Percentiles rank a stretch among this genome's conserved stretches.
These are phyloP conservation scores for Retiboletus flavoniger DNA, from an alignment of 1,284 basidiomycete genomes.

Conservation along the genomic window DNA sequence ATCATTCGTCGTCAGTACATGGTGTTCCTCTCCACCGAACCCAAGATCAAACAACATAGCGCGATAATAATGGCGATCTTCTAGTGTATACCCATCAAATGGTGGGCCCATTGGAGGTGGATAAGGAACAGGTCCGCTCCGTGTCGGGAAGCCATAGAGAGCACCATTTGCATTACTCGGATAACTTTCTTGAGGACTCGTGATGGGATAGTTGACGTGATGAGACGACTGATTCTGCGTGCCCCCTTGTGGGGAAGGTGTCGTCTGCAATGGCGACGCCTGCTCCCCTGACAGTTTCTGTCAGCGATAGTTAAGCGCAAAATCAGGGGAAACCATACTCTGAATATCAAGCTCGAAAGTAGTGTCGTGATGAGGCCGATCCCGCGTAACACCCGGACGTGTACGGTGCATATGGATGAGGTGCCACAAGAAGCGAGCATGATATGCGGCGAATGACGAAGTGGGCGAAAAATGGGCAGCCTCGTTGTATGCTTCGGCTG, in stretches of 20 bases:
- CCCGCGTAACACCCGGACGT: constrained; percentile 43
- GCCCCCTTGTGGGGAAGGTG: constrained; percentile 26
- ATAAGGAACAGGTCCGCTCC: constrained; percentile 19
- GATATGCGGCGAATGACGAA: constrained; percentile 61
- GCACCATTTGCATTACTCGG: constrained; percentile 13
- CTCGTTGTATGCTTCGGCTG: constrained; percentile 72
- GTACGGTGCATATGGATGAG: constrained; percentile 60
- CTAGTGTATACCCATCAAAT: constrained; percentile 37
- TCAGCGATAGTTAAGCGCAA: constrained; percentile 7
- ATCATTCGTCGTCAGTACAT: constrained; percentile 24
- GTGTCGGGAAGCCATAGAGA: constrained; percentile 18
- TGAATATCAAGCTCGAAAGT: constrained; percentile 52
- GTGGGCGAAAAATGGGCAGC: constrained; percentile 61
- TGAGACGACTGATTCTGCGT: constrained; percentile 15
- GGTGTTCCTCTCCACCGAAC: constrained; percentile 46
- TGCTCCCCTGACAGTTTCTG: constrained; percentile 21
- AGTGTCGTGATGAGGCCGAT: constrained; percentile 33
- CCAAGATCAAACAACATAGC: constrained; percentile 71
- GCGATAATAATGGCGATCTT: constrained; percentile 65
- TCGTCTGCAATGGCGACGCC: constrained; percentile 21
- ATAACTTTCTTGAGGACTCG: constrained; percentile 24
- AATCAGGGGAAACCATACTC: constrained; percentile 33
- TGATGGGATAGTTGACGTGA: constrained; percentile 19
- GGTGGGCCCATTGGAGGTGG: constrained; percentile 16
- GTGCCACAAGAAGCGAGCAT: constrained; percentile 72